Evolutionary conservation across 176 grass and related monocot species (phyloP).

Genomic region (Phyllostachys edulis): DNA sequence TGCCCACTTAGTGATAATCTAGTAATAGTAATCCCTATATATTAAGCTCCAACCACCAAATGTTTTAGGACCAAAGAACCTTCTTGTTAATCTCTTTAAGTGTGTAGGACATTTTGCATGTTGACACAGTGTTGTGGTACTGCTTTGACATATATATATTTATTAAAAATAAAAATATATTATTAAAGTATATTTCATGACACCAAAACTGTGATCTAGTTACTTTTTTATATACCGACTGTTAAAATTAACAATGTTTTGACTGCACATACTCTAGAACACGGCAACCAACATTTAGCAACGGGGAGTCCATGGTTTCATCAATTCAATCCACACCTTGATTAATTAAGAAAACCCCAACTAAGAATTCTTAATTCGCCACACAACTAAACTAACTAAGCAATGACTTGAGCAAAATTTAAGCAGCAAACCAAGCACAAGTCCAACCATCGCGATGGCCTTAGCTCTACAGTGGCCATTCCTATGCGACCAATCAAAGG

Average conservation of each 20-base stretch:
- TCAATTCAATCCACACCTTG: conserved; percentile 15
- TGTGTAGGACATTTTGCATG: not conserved
- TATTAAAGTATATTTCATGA: too few species aligned
- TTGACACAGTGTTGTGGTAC: not conserved
- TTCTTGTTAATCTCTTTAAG: not conserved
- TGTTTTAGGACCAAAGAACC: not conserved
- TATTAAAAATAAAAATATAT: not conserved
- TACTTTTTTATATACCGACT: too few species aligned
- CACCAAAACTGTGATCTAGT: not conserved
- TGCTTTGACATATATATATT: not conserved
- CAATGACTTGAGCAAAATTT: not conserved
- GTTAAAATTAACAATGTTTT: not conserved
- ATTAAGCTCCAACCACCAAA: not conserved
- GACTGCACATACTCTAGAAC: not conserved
- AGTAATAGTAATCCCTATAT: not conserved
- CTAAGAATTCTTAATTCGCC: not conserved
- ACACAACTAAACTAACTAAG: not conserved
- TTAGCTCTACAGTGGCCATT: conserved; percentile 24
- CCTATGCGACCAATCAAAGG: conserved; percentile 32
- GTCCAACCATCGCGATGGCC: conserved; percentile 25
- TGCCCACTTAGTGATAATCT: not conserved
- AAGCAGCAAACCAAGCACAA: conserved; percentile 20
- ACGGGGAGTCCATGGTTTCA: not conserved
- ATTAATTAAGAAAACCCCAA: not conserved
- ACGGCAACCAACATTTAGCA: not conserved